phyloP scores from a whole-genome alignment of 192 early-diverging fungal genomes.

The Linnemannia zychae region DNA sequence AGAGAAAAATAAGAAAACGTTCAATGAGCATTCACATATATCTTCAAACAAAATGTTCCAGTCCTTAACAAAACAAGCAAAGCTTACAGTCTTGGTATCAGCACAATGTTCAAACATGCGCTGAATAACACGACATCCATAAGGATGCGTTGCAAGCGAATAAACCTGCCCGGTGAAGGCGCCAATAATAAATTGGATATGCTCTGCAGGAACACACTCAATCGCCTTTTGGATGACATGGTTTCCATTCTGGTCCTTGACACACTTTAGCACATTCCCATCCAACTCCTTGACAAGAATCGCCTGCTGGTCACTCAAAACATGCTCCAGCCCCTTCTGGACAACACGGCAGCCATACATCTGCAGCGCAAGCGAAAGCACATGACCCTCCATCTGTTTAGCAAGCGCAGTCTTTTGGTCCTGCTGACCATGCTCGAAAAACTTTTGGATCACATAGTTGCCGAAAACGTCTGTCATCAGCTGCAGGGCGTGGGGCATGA shows the following conservation, averaged over 20 bases:
- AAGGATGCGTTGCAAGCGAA: constrained; percentile 96
- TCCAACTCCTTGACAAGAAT: constrained; percentile 92
- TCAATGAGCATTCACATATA: not conserved
- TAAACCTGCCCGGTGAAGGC: constrained; percentile 98
- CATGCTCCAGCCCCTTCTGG: constrained; percentile 96
- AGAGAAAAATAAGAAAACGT: not conserved
- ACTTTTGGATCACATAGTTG: constrained; percentile 99
- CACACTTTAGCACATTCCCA: constrained; percentile 96
- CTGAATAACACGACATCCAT: constrained; percentile 99
- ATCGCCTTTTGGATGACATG: constrained; percentile 99
- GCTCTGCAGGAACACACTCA: constrained; percentile 92
- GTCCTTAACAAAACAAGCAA: not conserved
- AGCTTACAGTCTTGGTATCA: constrained; percentile 80
- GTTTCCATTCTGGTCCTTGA: constrained; percentile 99
- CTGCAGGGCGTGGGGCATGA: constrained; percentile 89
- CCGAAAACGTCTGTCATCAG: constrained; percentile 99
- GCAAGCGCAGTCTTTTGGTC: constrained; percentile 94
- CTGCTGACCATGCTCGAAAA: constrained; percentile 98
- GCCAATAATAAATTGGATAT: constrained; percentile 97
- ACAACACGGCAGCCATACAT: constrained; percentile 99
- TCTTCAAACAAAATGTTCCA: not conserved
- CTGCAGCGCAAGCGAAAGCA: constrained; percentile 93
- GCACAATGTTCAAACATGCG: constrained; percentile 99
- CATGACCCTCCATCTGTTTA: constrained; percentile 96
- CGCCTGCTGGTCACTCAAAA: constrained; percentile 92